phyloP scores from a whole-genome alignment of 345 rosid species.

The Noccaea bulbosa region DNA sequence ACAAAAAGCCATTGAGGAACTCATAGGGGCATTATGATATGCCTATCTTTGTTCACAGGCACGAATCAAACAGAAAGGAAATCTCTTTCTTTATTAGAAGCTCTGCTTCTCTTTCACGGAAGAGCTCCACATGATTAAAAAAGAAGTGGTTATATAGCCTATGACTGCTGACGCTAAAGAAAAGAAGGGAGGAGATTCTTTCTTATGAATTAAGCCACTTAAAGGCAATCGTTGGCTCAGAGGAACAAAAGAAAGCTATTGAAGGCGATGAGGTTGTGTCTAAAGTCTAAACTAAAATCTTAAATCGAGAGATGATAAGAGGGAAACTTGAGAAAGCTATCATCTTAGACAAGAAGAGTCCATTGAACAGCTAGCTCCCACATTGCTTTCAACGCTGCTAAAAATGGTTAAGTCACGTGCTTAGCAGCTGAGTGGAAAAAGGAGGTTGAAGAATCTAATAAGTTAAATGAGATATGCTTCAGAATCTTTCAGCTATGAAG shows the following conservation, averaged over 20 bases:
- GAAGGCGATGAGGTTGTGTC: constrained; percentile 53
- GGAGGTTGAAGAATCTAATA: constrained; percentile 57
- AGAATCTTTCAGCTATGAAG: constrained; percentile 74
- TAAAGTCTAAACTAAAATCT: constrained; percentile 47
- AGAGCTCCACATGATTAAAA: constrained; percentile 75
- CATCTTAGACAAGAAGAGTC: constrained; percentile 59
- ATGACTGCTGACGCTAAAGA: constrained; percentile 82
- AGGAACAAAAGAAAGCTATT: constrained; percentile 51
- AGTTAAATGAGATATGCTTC: constrained; percentile 76
- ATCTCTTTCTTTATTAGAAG: constrained; percentile 66
- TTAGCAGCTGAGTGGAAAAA: constrained; percentile 68
- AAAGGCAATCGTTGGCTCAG: constrained; percentile 68
- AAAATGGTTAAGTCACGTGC: constrained; percentile 78
- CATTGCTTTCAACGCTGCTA: constrained; percentile 86
- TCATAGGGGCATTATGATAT: constrained; percentile 59
- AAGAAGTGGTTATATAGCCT: constrained; percentile 54
- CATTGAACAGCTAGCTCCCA: constrained; percentile 66
- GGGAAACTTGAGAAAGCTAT: constrained; percentile 60
- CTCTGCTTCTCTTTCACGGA: constrained; percentile 68
- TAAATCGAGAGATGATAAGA: constrained; percentile 62
- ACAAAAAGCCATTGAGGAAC: constrained; percentile 74
- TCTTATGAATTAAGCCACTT: constrained; percentile 64
- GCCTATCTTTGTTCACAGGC: constrained; percentile 46
- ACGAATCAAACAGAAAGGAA: constrained; percentile 84
- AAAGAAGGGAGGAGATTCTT: constrained; percentile 76